A percentile compares a stretch with the other conserved stretches of the same genome.
phyloP scores from a whole-genome alignment of 495 filamentous ascomycete genomes.

The Xylaria castorea region DNA sequence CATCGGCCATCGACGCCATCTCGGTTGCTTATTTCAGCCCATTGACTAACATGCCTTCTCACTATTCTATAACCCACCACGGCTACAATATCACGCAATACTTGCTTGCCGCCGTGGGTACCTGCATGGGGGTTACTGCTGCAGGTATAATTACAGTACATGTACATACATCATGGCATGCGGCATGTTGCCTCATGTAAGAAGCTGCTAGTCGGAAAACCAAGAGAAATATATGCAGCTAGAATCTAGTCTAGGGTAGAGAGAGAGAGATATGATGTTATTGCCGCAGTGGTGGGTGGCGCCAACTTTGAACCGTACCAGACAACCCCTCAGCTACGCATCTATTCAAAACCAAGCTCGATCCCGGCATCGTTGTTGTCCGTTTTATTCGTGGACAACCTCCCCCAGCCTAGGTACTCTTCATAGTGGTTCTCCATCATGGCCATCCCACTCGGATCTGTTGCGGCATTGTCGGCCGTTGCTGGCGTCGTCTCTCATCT shows the following conservation, averaged over 20 bases:
- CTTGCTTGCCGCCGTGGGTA: not conserved
- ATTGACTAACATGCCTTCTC: not conserved
- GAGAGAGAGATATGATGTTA: not conserved
- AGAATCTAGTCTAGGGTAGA: slow-evolving; percentile 12
- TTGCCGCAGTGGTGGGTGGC: slow-evolving; percentile 11
- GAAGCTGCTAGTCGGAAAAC: not conserved
- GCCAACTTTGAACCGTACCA: not conserved
- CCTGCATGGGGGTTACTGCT: not conserved
- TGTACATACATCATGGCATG: slow-evolving; percentile 6
- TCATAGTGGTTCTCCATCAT: slow-evolving; percentile 3
- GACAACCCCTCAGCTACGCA: slow-evolving; percentile 8
- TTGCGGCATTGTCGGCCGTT: slow-evolving; percentile 4
- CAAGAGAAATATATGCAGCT: slow-evolving; percentile 3
- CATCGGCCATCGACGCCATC: slow-evolving; percentile 13
- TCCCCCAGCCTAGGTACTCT: not conserved
- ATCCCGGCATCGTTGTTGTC: not conserved
- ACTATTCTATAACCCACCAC: not conserved
- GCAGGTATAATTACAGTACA: not conserved
- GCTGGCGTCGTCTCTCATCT: slow-evolving; percentile 25
- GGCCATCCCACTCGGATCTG: slow-evolving; percentile 6
- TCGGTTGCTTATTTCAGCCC: not conserved
- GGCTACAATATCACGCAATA: slow-evolving; percentile 6
- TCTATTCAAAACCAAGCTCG: slow-evolving; percentile 15
- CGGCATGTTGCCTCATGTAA: not conserved
- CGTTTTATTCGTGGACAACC: not conserved